Percentiles rank a stretch among this genome's conserved stretches.
Conservation (phyloP, 164 flowering plant species). For the Chloranthus sessilifolius region DNA sequence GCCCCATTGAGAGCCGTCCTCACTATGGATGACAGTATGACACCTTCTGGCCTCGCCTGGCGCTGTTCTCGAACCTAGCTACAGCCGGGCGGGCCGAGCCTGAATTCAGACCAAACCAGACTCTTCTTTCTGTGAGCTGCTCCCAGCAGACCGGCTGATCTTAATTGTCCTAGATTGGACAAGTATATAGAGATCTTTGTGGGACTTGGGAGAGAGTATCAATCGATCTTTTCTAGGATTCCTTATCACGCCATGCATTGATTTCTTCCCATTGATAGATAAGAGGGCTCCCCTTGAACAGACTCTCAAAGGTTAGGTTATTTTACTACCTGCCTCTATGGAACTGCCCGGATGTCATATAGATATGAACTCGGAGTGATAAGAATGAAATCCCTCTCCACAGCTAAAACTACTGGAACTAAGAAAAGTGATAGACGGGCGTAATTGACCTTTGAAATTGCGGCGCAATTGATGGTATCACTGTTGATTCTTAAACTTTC, state of each 20-base stretch:
- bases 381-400: not conserved
- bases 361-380: not conserved
- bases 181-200: constrained; percentile 6
- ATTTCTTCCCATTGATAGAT: constrained; percentile 9
- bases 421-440: too few relatives aligned
- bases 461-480: too few relatives aligned
- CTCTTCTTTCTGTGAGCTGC: not conserved
- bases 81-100: not conserved
- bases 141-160: constrained; percentile 1
- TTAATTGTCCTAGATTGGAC: constrained; percentile 7
- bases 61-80: constrained; percentile 6
- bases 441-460: too few relatives aligned
- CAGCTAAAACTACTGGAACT: not conserved
- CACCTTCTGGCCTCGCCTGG: constrained; percentile 9
- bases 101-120: not conserved
- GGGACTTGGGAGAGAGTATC: constrained; percentile 4
- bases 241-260: constrained; percentile 1
- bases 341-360: not conserved
- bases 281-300: constrained; percentile 6
- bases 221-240: constrained; percentile 7
- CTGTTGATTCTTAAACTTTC: too few relatives aligned
- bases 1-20: too few relatives aligned
- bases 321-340: constrained; percentile 2
- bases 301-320: constrained; percentile 6
- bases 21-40: too few relatives aligned